phyloP scores from a whole-genome alignment of 1,284 basidiomycete genomes.

The Naganishia sp. region DNA sequence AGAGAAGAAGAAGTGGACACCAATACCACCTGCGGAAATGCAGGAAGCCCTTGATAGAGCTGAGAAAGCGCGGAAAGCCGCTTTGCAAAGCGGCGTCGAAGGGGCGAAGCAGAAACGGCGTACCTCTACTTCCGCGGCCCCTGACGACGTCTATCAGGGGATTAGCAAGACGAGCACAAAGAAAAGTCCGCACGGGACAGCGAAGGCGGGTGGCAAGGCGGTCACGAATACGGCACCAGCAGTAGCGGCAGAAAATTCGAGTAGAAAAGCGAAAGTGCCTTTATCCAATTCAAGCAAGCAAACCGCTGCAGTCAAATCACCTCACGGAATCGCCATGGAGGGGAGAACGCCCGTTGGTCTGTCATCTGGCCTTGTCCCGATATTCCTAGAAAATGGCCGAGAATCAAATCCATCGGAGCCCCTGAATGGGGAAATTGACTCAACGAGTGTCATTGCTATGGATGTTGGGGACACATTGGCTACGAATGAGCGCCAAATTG shows the following conservation, averaged over 20 bases:
- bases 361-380: too few relatives aligned
- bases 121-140: background rate
- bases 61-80: conserved; percentile 32
- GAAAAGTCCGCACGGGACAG: conserved; percentile 2
- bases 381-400: too few relatives aligned
- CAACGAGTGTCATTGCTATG: background rate
- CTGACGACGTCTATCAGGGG: background rate
- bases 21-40: conserved; percentile 53
- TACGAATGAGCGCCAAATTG: background rate
- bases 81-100: conserved; percentile 18
- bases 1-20: conserved; percentile 54
- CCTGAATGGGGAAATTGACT: too few relatives aligned
- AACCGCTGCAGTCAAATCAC: background rate
- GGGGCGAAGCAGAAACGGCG: conserved; percentile 14
- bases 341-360: background rate
- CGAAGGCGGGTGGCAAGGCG: background rate
- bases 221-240: background rate
- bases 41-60: conserved; percentile 52
- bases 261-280: conserved; percentile 22
- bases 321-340: background rate
- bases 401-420: too few relatives aligned
- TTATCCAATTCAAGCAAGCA: background rate
- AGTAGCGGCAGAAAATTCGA: background rate
- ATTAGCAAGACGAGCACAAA: background rate
- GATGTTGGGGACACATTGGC: background rate